Evolutionary conservation across 1,284 basidiomycete genomes (phyloP), one percentile per base, ranked within the genome.

Genomic region (Malassezia sympodialis): DNA sequence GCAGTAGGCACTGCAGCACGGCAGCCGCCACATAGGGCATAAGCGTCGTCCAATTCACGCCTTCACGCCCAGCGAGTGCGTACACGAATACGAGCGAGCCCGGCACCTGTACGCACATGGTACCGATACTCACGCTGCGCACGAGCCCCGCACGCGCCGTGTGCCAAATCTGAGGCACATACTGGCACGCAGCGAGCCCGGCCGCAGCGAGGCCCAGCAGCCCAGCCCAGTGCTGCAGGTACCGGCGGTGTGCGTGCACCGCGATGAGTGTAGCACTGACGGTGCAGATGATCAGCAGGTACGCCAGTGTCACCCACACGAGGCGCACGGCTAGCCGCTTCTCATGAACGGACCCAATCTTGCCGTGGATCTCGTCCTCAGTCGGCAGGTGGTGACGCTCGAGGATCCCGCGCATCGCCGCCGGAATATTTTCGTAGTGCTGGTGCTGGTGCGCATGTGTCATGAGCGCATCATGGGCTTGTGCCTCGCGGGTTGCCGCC

Each of bases 71-170:
- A 3, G 71, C 63, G 8, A 75, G 58, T 58, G 86, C 88, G 35
- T 86, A 73, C 12, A 90, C 86, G 82, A 98, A 96, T 34, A 90
- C 75, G 19, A 89, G 79, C 0, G 87, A 86, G 2, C 93, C 93
- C 0, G 93, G 93, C 7, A 84, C 89, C 76, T 98, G 91, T 21
- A 98, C 85, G 42, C 82, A 78, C 93, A 98, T 96, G 82, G 89
- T 94, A 1, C 84, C 85, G 61, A 96, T 86, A 65, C 86, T 90
- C 21, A 96, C 79, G 1, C 90, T 89, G 10, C 90, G 91, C 8
- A 96, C 91, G 7, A 91, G 81, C 66, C 84, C 84, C 34, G 82
- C 77, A 7, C 78, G 77, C 65, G 85, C 90, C 1, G 91, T 96
- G 63, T 86, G 83, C 23, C 81, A 66, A 35, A 96, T 80, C 74